A percentile compares a stretch with the other conserved stretches of the same genome.
phyloP scores from a whole-genome alignment of 345 rosid species.

The Lepidium africanum region DNA sequence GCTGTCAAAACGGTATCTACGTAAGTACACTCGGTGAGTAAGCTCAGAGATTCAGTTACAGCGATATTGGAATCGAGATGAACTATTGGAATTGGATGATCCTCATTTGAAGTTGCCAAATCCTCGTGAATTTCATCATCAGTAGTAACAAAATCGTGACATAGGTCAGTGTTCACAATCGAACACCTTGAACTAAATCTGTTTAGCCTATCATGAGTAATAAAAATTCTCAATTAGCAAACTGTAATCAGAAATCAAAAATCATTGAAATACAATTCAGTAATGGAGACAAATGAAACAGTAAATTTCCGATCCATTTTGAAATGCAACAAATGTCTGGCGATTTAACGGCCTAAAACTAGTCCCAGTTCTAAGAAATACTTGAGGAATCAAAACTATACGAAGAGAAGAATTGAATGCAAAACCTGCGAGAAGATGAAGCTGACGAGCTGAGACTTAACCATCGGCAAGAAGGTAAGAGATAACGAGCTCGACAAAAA shows the following conservation, averaged over 20 bases:
- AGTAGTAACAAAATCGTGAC: slow-evolving; percentile 35
- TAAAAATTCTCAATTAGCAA: not conserved
- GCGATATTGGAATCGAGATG: slow-evolving; percentile 59
- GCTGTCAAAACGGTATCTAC: slow-evolving; percentile 55
- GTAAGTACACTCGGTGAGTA: slow-evolving; percentile 51
- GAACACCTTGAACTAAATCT: slow-evolving; percentile 53
- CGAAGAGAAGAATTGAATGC: not conserved
- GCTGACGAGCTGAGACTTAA: slow-evolving; percentile 32
- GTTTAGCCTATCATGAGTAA: slow-evolving; percentile 32
- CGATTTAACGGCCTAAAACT: not conserved
- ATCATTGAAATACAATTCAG: not conserved
- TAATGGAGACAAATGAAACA: not conserved
- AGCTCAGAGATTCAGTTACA: slow-evolving; percentile 51
- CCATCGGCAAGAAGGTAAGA: slow-evolving; percentile 61
- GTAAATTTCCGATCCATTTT: not conserved
- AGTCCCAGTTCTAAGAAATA: not conserved
- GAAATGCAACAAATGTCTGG: not conserved
- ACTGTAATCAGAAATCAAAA: not conserved
- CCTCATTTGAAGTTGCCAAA: slow-evolving; percentile 27
- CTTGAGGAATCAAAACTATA: not conserved
- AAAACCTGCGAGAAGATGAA: slow-evolving; percentile 31
- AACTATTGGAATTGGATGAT: slow-evolving; percentile 47
- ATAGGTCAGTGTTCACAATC: slow-evolving; percentile 49
- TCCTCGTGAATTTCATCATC: slow-evolving; percentile 44
- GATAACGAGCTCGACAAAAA: slow-evolving; percentile 45